These are phyloP conservation scores for Amylostereum areolatum DNA, from an alignment of 1,284 basidiomycete species.

Conservation along the genomic window DNA sequence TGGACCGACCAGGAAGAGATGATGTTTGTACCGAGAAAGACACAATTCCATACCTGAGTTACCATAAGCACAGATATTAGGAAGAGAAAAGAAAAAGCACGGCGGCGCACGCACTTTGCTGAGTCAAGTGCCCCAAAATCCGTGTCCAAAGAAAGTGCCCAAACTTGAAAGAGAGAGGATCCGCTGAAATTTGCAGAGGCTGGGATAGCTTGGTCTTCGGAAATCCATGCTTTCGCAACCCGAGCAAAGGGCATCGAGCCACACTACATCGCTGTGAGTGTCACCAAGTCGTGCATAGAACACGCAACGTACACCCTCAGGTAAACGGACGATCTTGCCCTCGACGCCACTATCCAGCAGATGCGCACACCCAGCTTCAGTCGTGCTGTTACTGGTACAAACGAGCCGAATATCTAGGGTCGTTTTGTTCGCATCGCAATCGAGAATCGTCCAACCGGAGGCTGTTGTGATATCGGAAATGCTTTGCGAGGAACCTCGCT, in stretches of 20 bases:
- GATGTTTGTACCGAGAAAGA: conserved; percentile 1
- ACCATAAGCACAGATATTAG: conserved; percentile 25
- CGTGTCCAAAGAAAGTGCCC: conserved; percentile 36
- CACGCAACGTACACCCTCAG: conserved; percentile 34
- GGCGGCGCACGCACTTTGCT: conserved; percentile 16
- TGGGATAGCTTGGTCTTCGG: conserved; percentile 38
- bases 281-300: neutral
- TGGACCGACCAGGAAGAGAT: neutral
- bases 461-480: conserved; percentile 49
- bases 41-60: conserved; percentile 14
- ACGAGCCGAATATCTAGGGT: conserved; percentile 44
- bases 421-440: conserved; percentile 32
- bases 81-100: neutral
- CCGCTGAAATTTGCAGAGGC: conserved; percentile 20
- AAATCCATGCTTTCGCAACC: conserved; percentile 35
- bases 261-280: conserved; percentile 28
- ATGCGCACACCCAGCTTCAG: conserved; percentile 32
- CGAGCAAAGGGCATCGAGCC: conserved; percentile 43
- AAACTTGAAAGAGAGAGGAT: conserved; percentile 27
- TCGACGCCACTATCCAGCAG: conserved; percentile 38
- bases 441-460: conserved; percentile 47
- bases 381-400: conserved; percentile 27
- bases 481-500: conserved; percentile 37
- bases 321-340: conserved; percentile 45
- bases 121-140: conserved; percentile 32